Evolutionary conservation across 768 basidiomycete species (phyloP).

Genomic region (Rhizopogon rudus): DNA sequence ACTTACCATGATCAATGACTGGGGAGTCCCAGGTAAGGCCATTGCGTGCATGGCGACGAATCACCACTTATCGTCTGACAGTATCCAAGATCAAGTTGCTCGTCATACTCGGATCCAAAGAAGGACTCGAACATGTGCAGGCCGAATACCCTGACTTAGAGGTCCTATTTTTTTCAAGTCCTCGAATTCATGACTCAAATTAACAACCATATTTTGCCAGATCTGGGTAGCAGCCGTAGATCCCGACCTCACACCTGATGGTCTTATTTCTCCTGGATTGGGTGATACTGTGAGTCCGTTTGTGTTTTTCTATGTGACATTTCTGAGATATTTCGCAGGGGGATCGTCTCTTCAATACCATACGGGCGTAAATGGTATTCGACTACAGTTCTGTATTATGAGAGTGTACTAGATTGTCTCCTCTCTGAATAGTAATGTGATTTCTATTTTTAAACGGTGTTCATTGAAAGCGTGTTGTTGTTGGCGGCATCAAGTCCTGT

Average conservation of each 20-base stretch:
- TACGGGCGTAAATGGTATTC: constrained; percentile 29
- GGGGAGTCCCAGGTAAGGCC: constrained; percentile 66
- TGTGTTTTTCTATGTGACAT: neutral
- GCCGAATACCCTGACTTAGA: constrained; percentile 73
- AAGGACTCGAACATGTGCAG: constrained; percentile 66
- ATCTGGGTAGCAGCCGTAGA: constrained; percentile 88
- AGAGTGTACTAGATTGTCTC: neutral
- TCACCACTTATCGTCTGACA: constrained; percentile 17
- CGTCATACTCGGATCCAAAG: constrained; percentile 71
- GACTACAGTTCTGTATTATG: neutral
- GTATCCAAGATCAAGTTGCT: constrained; percentile 77
- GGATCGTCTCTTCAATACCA: constrained; percentile 79
- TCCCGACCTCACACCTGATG: constrained; percentile 60
- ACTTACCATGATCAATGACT: constrained; percentile 77
- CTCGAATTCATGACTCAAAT: neutral
- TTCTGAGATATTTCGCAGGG: constrained; percentile 43
- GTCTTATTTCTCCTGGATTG: constrained; percentile 84
- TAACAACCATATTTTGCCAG: constrained; percentile 31
- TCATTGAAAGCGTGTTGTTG: too few species aligned
- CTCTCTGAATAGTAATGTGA: neutral
- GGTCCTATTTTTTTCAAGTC: constrained; percentile 32
- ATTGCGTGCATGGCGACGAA: neutral
- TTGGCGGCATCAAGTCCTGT: too few species aligned
- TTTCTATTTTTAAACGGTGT: neutral
- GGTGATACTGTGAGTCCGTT: constrained; percentile 73